phyloP scores from a whole-genome alignment of 805 yeast species.

The Metschnikowia henanensis region DNA sequence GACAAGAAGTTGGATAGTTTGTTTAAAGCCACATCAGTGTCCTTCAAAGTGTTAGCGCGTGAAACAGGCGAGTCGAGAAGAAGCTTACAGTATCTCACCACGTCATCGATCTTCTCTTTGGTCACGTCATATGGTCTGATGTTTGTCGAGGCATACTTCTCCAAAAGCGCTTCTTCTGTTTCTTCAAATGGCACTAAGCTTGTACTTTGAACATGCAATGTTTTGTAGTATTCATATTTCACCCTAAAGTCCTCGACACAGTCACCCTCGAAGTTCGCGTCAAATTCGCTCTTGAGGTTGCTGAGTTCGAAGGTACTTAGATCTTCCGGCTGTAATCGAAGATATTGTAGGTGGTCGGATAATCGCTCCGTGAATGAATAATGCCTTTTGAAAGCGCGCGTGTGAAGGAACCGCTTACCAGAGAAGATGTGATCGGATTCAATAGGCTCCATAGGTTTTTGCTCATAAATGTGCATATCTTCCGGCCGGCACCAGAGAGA shows the following conservation, averaged over 20 bases:
- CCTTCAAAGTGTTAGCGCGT: constrained; percentile 7
- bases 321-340: constrained; percentile 4
- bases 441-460: constrained; percentile 10
- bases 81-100: constrained; percentile 30
- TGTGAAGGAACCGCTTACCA: constrained; percentile 37
- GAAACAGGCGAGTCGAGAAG: constrained; percentile 35
- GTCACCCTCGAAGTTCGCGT: constrained; percentile 3
- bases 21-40: constrained; percentile 24
- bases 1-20: constrained; percentile 29
- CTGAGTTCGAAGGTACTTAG: background rate
- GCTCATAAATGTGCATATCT: constrained; percentile 31
- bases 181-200: constrained; percentile 25
- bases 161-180: constrained; percentile 25
- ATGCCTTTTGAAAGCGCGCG: constrained; percentile 21
- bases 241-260: constrained; percentile 20
- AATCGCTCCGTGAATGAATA: background rate
- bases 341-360: constrained; percentile 1
- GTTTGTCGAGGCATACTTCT: constrained; percentile 27
- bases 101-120: constrained; percentile 27
- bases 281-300: constrained; percentile 8
- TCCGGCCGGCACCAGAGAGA: constrained; percentile 55
- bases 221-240: constrained; percentile 24
- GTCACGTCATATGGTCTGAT: constrained; percentile 13
- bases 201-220: constrained; percentile 29
- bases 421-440: constrained; percentile 26